Conservation (phyloP, 352 stramenopile genomes). For the Globisporangium nodosum region DNA sequence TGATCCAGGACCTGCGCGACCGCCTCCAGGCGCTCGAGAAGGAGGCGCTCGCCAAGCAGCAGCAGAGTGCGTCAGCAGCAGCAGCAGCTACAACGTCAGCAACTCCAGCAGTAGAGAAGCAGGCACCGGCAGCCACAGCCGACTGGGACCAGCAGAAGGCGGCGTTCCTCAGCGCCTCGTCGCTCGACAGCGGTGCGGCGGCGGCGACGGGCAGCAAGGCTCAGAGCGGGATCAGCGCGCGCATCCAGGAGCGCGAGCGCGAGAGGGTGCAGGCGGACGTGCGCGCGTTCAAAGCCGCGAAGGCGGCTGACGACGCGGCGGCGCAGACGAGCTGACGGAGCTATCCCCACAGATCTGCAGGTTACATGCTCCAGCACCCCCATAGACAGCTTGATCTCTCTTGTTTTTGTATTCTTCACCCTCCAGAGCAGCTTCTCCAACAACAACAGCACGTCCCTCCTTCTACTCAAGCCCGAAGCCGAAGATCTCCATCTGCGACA, state of each 20-base stretch:
- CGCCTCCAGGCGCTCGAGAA: constrained; percentile 49
- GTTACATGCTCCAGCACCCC: no score
- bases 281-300: constrained; percentile 29
- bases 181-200: constrained; percentile 1
- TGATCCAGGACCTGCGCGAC: constrained; percentile 58
- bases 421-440: not conserved
- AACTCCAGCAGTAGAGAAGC: constrained; percentile 2
- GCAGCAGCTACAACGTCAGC: not conserved
- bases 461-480: constrained; percentile 66
- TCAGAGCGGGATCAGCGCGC: constrained; percentile 37
- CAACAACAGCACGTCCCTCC: constrained; percentile 1
- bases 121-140: constrained; percentile 5
- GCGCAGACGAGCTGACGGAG: no score
- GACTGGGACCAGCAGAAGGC: constrained; percentile 33
- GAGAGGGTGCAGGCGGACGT: constrained; percentile 45
- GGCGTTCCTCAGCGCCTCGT: constrained; percentile 15
- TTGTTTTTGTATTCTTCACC: no score
- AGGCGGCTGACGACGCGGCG: constrained; percentile 10
- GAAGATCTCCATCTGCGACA: constrained; percentile 77
- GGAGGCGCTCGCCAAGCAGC: constrained; percentile 20
- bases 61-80: not conserved
- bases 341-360: no score
- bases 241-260: constrained; percentile 41
- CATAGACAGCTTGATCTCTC: no score
- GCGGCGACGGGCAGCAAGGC: constrained; percentile 11